Conservation (phyloP, 2,329 filamentous ascomycete genomes). For the Corinectria fuckeliana region DNA sequence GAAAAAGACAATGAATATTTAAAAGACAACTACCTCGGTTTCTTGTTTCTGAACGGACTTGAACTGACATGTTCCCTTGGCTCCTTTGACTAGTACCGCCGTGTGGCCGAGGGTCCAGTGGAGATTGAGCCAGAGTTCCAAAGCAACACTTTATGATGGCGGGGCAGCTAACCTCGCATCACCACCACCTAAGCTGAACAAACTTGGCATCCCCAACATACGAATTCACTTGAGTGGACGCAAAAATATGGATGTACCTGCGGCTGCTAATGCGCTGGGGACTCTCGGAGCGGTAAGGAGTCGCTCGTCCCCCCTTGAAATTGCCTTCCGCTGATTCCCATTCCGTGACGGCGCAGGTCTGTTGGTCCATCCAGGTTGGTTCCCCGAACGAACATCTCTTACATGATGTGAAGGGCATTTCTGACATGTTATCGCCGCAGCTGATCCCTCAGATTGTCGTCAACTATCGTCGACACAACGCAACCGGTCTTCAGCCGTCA, state of each 20-base stretch:
- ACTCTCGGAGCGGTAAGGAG: slow-evolving; percentile 61
- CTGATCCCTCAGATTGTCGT: slow-evolving; percentile 73
- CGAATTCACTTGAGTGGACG: not conserved
- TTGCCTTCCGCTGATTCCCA: not conserved
- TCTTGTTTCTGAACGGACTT: not conserved
- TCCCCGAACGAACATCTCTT: not conserved
- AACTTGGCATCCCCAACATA: not conserved
- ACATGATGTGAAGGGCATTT: too few relatives aligned
- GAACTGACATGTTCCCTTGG: not conserved
- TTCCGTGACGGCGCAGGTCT: slow-evolving; percentile 45
- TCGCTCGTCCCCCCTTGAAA: too few relatives aligned
- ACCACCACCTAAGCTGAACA: not conserved
- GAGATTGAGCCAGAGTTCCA: not conserved
- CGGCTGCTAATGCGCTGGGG: slow-evolving; percentile 64
- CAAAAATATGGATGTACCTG: slow-evolving; percentile 57
- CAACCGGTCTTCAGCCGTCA: slow-evolving; percentile 67
- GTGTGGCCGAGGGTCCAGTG: not conserved
- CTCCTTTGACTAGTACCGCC: not conserved
- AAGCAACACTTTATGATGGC: not conserved
- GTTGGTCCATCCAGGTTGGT: slow-evolving; percentile 69
- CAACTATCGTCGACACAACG: slow-evolving; percentile 71
- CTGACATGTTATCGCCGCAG: slow-evolving; percentile 43
- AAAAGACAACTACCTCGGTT: too few relatives aligned
- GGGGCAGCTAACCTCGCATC: not conserved
- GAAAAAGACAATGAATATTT: too few relatives aligned